These are phyloP conservation scores for Wallacemonas collosoma DNA, from an alignment of 208 protist species.

Conservation along the genomic window DNA sequence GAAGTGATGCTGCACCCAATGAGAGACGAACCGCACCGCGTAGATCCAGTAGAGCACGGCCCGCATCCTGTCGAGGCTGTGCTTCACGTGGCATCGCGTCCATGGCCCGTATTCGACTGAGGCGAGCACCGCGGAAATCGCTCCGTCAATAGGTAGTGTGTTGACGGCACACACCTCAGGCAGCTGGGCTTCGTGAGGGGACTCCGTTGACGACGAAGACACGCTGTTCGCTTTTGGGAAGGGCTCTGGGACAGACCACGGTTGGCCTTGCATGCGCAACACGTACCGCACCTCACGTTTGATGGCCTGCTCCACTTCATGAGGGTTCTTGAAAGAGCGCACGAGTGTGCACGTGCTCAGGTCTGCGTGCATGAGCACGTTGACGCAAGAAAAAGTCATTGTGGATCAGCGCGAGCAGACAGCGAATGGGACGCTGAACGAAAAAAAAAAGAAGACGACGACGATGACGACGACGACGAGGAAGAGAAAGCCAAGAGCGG, in stretches of 20 bases:
- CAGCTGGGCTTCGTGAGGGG: neutral
- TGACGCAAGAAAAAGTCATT: neutral
- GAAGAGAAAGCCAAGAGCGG: too few species aligned
- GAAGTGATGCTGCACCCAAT: conserved; percentile 15
- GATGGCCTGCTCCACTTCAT: conserved; percentile 21
- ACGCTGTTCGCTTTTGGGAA: neutral
- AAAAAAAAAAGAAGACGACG: neutral
- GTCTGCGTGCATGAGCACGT: conserved; percentile 29
- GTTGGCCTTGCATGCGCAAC: neutral
- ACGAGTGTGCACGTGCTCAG: conserved; percentile 26
- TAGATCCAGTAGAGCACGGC: conserved; percentile 29
- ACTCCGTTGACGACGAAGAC: neutral
- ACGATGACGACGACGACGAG: too few species aligned
- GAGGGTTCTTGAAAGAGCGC: conserved; percentile 14
- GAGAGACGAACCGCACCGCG: conserved; percentile 22
- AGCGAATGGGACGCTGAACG: neutral
- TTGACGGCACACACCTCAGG: neutral
- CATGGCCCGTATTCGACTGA: conserved; percentile 33
- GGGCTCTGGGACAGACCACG: neutral
- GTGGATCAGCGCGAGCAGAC: neutral
- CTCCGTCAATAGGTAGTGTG: conserved; percentile 22
- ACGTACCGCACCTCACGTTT: conserved; percentile 5
- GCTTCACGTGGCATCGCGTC: conserved; percentile 49
- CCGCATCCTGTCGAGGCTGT: conserved; percentile 19
- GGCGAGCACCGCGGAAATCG: conserved; percentile 49